phyloP scores from a whole-genome alignment of 495 filamentous ascomycete species.

The Penicillium salamii region DNA sequence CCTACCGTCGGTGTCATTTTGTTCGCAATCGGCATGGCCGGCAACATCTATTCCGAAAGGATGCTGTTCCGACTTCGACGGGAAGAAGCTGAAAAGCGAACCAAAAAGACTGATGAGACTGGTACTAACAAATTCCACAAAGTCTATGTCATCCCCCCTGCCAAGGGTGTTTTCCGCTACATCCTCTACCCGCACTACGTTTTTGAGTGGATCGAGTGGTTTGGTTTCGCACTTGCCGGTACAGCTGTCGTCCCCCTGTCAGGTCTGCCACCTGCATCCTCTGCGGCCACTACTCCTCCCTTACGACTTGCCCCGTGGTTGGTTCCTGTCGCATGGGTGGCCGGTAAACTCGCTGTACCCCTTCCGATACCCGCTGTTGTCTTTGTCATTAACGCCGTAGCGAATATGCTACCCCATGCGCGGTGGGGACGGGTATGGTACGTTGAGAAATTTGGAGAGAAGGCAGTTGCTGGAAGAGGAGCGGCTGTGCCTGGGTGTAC shows the following conservation, averaged over 20 bases:
- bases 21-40: constrained; percentile 67
- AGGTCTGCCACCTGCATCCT: constrained; percentile 1
- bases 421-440: constrained; percentile 86
- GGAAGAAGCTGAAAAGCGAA: constrained; percentile 31
- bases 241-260: constrained; percentile 26
- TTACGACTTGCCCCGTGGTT: constrained; percentile 46
- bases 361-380: constrained; percentile 63
- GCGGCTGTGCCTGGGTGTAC: constrained; percentile 77
- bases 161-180: constrained; percentile 74
- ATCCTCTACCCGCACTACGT: constrained; percentile 92
- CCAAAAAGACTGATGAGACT: constrained; percentile 38
- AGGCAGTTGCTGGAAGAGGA: constrained; percentile 69
- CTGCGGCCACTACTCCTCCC: constrained; percentile 12
- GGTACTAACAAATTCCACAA: constrained; percentile 58
- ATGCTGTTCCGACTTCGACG: constrained; percentile 56
- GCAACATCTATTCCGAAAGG: constrained; percentile 79
- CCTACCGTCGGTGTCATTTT: constrained; percentile 50
- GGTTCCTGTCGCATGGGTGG: constrained; percentile 52
- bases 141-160: constrained; percentile 85
- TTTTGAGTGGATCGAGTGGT: constrained; percentile 95
- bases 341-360: constrained; percentile 24
- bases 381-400: constrained; percentile 83
- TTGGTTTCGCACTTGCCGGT: constrained; percentile 75
- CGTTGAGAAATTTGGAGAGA: constrained; percentile 76
- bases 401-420: constrained; percentile 88